phyloP scores from a whole-genome alignment of 2,329 filamentous ascomycete species.

The Scedosporium dehoogii region DNA sequence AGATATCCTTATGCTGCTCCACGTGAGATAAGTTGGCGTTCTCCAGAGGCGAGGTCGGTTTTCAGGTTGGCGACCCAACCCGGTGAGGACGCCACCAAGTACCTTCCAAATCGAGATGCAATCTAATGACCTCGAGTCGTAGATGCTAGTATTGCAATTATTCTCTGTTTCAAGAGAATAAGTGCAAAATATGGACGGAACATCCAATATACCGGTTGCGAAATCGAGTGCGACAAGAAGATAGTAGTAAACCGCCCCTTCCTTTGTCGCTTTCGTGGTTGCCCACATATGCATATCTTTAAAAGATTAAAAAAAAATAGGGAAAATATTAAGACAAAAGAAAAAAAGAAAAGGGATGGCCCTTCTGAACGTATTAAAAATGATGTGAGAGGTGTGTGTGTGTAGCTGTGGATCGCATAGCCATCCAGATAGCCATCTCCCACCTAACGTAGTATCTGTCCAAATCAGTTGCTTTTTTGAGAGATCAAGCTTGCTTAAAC shows the following conservation, averaged over 20 bases:
- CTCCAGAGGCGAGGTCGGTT: too few relatives aligned
- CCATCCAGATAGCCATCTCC: neutral
- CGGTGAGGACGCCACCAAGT: too few relatives aligned
- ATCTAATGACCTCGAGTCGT: neutral
- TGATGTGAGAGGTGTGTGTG: neutral
- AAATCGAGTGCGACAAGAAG: neutral
- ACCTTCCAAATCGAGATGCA: too few relatives aligned
- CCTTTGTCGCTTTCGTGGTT: neutral
- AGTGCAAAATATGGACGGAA: neutral
- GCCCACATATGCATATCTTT: slow-evolving; percentile 1
- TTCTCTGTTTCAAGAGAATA: neutral
- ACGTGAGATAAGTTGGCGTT: too few relatives aligned
- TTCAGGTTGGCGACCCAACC: too few relatives aligned
- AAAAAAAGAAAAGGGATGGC: neutral
- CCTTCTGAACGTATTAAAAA: neutral
- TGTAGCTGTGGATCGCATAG: neutral
- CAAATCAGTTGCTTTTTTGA: neutral
- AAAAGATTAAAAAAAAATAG: neutral
- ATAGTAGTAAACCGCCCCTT: neutral
- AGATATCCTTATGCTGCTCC: too few relatives aligned
- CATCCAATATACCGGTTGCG: neutral
- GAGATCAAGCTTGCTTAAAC: neutral
- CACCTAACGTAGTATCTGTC: neutral
- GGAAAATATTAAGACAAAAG: neutral
- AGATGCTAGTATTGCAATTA: neutral